phyloP scores from a whole-genome alignment of 2,329 filamentous ascomycete genomes.

The Zymoseptoria tritici region DNA sequence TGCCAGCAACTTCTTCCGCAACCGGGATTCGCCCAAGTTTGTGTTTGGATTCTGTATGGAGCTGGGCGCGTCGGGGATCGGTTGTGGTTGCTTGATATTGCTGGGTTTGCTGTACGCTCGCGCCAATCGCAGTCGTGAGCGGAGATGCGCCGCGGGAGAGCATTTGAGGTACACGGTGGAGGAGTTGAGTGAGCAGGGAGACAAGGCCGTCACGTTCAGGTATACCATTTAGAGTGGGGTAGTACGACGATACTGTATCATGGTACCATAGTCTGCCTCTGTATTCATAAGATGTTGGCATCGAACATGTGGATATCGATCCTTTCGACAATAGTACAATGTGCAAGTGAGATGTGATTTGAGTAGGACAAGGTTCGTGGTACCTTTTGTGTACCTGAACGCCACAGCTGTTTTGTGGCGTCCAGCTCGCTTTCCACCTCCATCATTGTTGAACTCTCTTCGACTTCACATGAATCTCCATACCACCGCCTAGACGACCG shows the following conservation, averaged over 20 bases:
- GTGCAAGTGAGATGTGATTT: not conserved
- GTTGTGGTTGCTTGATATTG: conserved; percentile 35
- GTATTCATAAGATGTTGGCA: no score
- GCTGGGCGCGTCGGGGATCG: conserved; percentile 39
- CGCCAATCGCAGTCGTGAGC: conserved; percentile 52
- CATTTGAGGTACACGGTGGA: conserved; percentile 40
- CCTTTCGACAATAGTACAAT: not conserved
- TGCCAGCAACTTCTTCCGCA: conserved; percentile 64
- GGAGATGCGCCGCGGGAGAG: conserved; percentile 30
- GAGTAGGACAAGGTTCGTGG: not conserved
- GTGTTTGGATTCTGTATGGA: conserved; percentile 38
- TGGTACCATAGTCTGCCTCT: no score
- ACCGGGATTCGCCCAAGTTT: conserved; percentile 43
- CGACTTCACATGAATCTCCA: not conserved
- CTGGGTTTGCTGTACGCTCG: conserved; percentile 46
- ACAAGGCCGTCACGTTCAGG: conserved; percentile 55
- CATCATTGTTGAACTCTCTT: not conserved
- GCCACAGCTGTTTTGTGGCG: not conserved
- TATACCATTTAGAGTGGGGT: conserved; percentile 46
- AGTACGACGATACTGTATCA: no score
- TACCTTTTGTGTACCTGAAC: not conserved
- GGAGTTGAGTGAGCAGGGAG: conserved; percentile 53
- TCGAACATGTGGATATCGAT: not conserved
- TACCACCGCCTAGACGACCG: not conserved
- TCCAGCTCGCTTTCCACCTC: not conserved